Evolutionary conservation across 306 rosid species (phyloP).

Genomic region (Cyamopsis tetragonoloba): DNA sequence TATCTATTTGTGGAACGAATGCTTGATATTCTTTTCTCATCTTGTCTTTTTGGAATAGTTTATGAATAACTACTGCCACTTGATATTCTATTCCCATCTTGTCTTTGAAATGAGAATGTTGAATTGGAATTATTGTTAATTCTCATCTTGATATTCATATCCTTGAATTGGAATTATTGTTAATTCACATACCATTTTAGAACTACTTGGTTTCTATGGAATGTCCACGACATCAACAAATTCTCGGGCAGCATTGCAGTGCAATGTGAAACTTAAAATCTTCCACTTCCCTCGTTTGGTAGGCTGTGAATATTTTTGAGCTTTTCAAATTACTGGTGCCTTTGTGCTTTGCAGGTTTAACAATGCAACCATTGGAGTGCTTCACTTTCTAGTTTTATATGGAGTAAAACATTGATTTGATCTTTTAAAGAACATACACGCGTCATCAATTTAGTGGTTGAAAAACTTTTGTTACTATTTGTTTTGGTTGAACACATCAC

Average conservation of each 20-base stretch:
- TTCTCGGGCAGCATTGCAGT: not conserved
- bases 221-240: not conserved
- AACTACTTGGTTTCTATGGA: not conserved
- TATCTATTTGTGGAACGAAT: conserved; percentile 14
- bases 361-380: not conserved
- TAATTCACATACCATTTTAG: not conserved
- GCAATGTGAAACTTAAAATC: not conserved
- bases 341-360: not conserved
- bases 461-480: no score
- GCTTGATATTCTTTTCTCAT: conserved; percentile 23
- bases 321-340: not conserved
- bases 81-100: not conserved
- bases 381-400: not conserved
- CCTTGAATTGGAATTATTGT: not conserved
- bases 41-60: not conserved
- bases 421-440: no score
- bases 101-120: conserved; percentile 20
- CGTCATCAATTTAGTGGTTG: no score
- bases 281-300: not conserved
- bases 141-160: no score
- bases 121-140: not conserved
- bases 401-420: no score
- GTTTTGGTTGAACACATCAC: no score
- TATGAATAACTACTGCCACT: not conserved
- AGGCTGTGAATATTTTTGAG: not conserved